phyloP scores from a whole-genome alignment of 306 rosid genomes.

The Acacia crassicarpa region DNA sequence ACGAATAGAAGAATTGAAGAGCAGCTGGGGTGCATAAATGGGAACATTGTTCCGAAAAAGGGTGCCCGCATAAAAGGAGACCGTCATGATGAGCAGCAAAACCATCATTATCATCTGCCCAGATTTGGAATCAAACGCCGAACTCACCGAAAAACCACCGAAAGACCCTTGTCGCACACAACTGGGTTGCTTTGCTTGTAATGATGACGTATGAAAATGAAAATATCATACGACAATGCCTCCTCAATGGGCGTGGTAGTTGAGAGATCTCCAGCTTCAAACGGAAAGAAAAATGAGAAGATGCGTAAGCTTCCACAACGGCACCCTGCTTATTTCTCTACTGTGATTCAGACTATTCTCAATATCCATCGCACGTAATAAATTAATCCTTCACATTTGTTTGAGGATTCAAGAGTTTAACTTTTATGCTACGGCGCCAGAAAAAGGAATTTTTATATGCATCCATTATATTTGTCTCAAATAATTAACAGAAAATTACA shows the following conservation, averaged over 20 bases:
- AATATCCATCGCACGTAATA: not conserved
- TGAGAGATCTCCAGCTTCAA: not conserved
- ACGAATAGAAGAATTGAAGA: slow-evolving; percentile 38
- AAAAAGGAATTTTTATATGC: not conserved
- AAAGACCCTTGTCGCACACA: slow-evolving; percentile 19
- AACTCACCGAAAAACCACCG: slow-evolving; percentile 41
- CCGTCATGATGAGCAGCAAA: slow-evolving; percentile 66
- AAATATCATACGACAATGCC: not conserved
- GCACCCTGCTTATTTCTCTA: not conserved
- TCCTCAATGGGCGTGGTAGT: not conserved
- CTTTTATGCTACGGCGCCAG: not conserved
- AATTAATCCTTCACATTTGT: not conserved
- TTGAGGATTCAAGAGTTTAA: not conserved
- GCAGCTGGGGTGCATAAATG: slow-evolving; percentile 57
- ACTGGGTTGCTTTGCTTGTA: slow-evolving; percentile 12
- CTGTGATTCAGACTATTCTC: not conserved
- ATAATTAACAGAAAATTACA: not conserved
- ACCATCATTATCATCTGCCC: slow-evolving; percentile 62
- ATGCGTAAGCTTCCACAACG: not conserved
- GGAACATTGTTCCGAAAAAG: slow-evolving; percentile 68
- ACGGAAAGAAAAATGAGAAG: not conserved
- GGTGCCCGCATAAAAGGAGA: slow-evolving; percentile 68
- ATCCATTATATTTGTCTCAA: not conserved
- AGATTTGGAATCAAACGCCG: slow-evolving; percentile 59
- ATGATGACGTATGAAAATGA: not conserved